These are phyloP conservation scores for Wickerhamiella galacta DNA, from an alignment of 805 yeast species.

Conservation along the genomic window DNA sequence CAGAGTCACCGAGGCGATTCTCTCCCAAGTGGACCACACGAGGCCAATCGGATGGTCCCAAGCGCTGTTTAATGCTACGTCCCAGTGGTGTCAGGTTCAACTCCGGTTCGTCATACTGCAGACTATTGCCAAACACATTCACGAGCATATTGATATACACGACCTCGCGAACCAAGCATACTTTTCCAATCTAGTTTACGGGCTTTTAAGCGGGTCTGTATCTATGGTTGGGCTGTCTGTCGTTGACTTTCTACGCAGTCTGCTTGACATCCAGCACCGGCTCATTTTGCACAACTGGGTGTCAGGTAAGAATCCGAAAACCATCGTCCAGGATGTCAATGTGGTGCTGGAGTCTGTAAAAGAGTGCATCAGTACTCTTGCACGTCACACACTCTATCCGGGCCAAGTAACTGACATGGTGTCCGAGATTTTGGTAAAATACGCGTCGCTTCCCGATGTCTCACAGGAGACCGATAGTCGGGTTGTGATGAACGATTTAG, in stretches of 20 bases:
- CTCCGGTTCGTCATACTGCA: constrained; percentile 48
- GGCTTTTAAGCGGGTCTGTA: constrained; percentile 27
- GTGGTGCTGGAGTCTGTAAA: constrained; percentile 4
- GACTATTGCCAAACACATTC: constrained; percentile 24
- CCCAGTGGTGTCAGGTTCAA: constrained; percentile 69
- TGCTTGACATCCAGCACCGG: constrained; percentile 18
- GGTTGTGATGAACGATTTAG: constrained; percentile 13
- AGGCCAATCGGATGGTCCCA: constrained; percentile 32
- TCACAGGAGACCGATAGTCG: not conserved
- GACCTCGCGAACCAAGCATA: not conserved
- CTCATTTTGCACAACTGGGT: constrained; percentile 6
- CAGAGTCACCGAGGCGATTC: too few species aligned
- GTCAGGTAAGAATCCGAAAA: constrained; percentile 1
- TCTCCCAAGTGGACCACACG: too few species aligned
- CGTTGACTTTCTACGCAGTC: constrained; percentile 49
- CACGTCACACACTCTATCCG: constrained; percentile 65
- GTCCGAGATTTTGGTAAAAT: constrained; percentile 34
- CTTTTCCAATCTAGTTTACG: not conserved
- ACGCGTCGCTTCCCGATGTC: constrained; percentile 8
- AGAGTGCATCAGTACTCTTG: constrained; percentile 45
- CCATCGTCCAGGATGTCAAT: not conserved
- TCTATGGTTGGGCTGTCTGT: constrained; percentile 80
- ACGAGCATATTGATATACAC: constrained; percentile 37
- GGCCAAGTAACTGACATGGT: constrained; percentile 78
- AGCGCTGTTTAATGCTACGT: constrained; percentile 42